phyloP scores from a whole-genome alignment of 306 rosid genomes.

The Pachyrhizus erosus region DNA sequence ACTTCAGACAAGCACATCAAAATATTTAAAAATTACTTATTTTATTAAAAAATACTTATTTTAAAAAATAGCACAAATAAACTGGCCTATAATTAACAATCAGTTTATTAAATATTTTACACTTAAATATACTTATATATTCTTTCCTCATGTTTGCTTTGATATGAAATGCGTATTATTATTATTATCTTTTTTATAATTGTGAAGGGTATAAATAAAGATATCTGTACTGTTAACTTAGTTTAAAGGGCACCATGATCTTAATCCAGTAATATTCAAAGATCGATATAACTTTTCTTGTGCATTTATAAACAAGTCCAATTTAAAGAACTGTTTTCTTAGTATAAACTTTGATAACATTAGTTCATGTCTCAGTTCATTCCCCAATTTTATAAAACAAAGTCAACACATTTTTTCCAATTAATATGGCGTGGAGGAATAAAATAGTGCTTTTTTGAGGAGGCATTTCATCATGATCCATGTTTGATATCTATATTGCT shows the following conservation, averaged over 20 bases:
- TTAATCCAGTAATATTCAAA: background rate
- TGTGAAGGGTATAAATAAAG: background rate
- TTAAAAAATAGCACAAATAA: too few species aligned
- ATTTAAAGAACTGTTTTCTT: background rate
- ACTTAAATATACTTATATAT: background rate
- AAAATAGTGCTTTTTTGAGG: background rate
- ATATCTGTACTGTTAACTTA: background rate
- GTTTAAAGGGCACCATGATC: background rate
- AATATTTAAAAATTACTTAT: too few species aligned
- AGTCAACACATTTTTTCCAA: background rate
- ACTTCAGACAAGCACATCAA: too few species aligned
- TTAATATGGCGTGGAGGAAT: background rate
- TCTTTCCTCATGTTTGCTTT: background rate
- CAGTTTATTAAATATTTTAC: conserved; percentile 11
- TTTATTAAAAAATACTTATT: too few species aligned
- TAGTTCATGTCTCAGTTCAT: background rate
- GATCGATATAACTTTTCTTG: background rate
- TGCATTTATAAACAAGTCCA: background rate
- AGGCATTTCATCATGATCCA: background rate
- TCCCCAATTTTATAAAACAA: conserved; percentile 12
- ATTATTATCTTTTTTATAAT: background rate
- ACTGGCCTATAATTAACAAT: conserved; percentile 1
- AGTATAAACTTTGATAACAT: background rate
- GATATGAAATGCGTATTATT: background rate
- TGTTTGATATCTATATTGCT: conserved; percentile 13